These are phyloP conservation scores for Solanum sparsipilum DNA, from an alignment of 257 asterid genomes.

Conservation along the genomic window DNA sequence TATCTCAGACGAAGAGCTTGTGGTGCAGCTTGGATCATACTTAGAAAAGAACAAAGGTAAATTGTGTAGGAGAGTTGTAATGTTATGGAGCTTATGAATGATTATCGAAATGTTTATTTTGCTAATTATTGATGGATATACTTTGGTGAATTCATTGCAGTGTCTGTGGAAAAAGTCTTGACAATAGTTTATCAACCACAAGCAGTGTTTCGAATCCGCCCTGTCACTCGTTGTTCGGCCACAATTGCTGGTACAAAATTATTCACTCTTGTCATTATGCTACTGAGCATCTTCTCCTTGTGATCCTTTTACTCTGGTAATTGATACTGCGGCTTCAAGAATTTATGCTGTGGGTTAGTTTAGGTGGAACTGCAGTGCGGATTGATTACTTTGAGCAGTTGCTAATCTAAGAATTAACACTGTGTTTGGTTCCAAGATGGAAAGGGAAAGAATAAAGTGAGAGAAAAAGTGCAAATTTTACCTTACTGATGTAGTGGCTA, in stretches of 20 bases:
- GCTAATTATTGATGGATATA: neutral
- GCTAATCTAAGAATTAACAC: neutral
- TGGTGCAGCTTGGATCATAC: conserved; percentile 66
- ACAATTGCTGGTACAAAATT: conserved; percentile 66
- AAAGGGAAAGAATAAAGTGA: neutral
- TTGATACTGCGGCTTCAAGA: neutral
- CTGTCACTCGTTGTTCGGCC: conserved; percentile 92
- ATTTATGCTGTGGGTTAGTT: neutral
- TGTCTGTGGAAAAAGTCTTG: conserved; percentile 85
- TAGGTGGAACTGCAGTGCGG: neutral
- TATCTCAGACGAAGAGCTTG: conserved; percentile 73
- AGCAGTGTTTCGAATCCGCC: conserved; percentile 90
- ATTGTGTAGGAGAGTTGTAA: neutral
- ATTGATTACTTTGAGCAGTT: neutral
- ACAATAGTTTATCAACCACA: conserved; percentile 91
- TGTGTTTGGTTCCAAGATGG: neutral
- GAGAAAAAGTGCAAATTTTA: neutral
- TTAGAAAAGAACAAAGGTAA: conserved; percentile 70
- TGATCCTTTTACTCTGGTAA: neutral
- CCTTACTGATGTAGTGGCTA: neutral
- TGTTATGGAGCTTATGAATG: neutral
- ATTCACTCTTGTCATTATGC: neutral
- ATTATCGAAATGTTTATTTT: neutral
- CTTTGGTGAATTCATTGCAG: conserved; percentile 32
- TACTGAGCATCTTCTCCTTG: neutral